Percentiles rank a stretch among this genome's conserved stretches.
phyloP scores from a whole-genome alignment of 2,329 filamentous ascomycete genomes.

The Alternaria sp. region DNA sequence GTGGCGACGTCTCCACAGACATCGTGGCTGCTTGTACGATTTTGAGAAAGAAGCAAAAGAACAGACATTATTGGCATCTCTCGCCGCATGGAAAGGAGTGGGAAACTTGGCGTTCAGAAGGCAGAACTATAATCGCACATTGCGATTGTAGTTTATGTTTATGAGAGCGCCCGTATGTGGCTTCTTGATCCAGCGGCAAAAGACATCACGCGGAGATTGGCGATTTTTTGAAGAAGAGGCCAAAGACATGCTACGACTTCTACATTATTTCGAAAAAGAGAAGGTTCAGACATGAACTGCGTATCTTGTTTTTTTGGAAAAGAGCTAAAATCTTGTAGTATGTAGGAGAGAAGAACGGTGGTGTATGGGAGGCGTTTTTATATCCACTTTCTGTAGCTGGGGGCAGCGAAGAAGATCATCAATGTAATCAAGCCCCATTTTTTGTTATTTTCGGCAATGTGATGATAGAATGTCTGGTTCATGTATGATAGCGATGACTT shows the following conservation, averaged over 20 bases:
- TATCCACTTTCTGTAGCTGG: neutral
- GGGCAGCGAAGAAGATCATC: neutral
- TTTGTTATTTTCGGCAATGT: neutral
- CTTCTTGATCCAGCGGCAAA: neutral
- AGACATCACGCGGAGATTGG: too few relatives aligned
- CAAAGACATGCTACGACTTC: neutral
- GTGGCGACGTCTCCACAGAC: neutral
- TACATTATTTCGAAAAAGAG: neutral
- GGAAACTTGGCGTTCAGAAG: too few relatives aligned
- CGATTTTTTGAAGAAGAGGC: neutral
- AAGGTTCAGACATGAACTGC: too few relatives aligned
- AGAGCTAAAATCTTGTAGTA: neutral
- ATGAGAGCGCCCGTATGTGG: too few relatives aligned
- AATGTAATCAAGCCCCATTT: neutral
- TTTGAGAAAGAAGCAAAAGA: too few relatives aligned
- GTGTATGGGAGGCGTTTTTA: neutral
- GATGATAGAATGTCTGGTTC: accelerated
- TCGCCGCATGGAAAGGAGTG: too few relatives aligned
- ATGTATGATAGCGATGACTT: neutral
- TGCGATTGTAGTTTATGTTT: too few relatives aligned
- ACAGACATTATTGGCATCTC: too few relatives aligned
- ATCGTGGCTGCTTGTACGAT: too few relatives aligned
- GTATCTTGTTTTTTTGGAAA: too few relatives aligned
- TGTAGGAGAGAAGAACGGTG: neutral
- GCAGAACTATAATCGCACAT: too few relatives aligned